Evolutionary conservation across 805 yeast genomes (phyloP).

Genomic region (Wickerhamomyces canadensis): DNA sequence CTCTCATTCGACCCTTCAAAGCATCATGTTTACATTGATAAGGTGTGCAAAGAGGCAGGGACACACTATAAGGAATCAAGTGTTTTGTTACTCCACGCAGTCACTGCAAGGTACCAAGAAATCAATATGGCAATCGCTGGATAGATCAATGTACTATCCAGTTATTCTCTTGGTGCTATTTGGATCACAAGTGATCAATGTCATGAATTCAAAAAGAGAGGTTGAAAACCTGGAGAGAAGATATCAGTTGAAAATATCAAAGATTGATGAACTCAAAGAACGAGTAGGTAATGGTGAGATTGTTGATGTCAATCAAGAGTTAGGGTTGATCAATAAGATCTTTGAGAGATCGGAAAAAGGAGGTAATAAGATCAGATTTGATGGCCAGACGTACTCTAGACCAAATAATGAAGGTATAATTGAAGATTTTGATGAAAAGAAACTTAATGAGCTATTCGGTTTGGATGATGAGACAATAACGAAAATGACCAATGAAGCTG

Average conservation of each 20-base stretch:
- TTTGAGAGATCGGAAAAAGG: constrained; percentile 20
- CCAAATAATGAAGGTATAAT: constrained; percentile 14
- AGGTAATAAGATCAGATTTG: not conserved
- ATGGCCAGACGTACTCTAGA: not conserved
- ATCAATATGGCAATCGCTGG: constrained; percentile 20
- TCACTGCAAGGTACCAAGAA: not conserved
- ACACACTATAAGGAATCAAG: no score
- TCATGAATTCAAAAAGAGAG: constrained; percentile 36
- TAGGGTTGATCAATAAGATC: constrained; percentile 30
- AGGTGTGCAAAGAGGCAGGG: no score
- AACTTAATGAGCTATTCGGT: constrained; percentile 13
- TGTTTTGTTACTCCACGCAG: no score
- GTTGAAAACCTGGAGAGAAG: constrained; percentile 34
- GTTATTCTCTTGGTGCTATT: constrained; percentile 37
- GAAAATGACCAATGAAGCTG: constrained; percentile 1
- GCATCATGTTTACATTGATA: no score
- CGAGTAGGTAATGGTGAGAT: constrained; percentile 31
- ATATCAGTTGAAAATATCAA: constrained; percentile 30
- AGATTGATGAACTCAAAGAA: constrained; percentile 33
- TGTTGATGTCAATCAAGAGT: constrained; percentile 36
- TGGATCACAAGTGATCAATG: constrained; percentile 42
- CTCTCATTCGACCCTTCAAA: no score
- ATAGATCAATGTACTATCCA: constrained; percentile 32
- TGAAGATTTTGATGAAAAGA: constrained; percentile 22
- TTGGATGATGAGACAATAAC: not conserved